phyloP scores from a whole-genome alignment of 306 rosid genomes.

The barrel medic (Medicago truncatula) region MtrunA17r5.0-ANR NC_053045.1:9217501-9218000 shows the following conservation, averaged over 20 bases:
- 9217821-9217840: conserved; percentile 1
- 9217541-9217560: conserved; percentile 62
- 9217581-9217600: conserved; percentile 24
- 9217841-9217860: conserved; percentile 2
- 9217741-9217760: conserved; percentile 91
- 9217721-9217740: conserved; percentile 61
- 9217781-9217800: conserved; percentile 30
- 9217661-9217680: conserved; percentile 27
- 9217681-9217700: conserved; percentile 91
- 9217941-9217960: conserved; percentile 16
- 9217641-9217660: conserved; percentile 10
- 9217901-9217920: conserved; percentile 15
- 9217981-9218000: conserved; percentile 49
- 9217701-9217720: conserved; percentile 76
- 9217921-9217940: conserved; percentile 3
- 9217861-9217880: neutral
- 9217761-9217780: conserved; percentile 54
- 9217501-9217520: conserved; percentile 76
- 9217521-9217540: conserved; percentile 81
- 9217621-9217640: conserved; percentile 23
- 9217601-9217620: conserved; percentile 16
- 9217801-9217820: neutral
- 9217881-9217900: conserved; percentile 11
- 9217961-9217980: conserved; percentile 11
- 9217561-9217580: conserved; percentile 30